A percentile compares a stretch with the other conserved stretches of the same genome.
These are phyloP conservation scores for Diospyros lotus DNA, from an alignment of 148 eudicot genomes.

Conservation along the genomic window DNA sequence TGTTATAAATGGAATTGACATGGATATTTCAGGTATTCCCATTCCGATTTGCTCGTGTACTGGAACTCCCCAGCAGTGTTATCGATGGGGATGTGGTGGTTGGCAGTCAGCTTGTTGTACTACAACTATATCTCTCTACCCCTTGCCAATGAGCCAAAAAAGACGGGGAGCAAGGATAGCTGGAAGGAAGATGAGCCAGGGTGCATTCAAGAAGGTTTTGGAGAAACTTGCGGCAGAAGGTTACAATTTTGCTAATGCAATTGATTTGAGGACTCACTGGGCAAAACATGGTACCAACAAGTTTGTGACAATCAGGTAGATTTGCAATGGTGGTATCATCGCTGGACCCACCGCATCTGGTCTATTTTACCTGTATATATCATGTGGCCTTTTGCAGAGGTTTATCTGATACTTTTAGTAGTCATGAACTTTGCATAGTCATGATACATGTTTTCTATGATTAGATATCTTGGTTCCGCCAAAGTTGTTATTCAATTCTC, in stretches of 20 bases:
- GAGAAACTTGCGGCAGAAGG: constrained; percentile 48
- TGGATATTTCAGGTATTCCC: constrained; percentile 51
- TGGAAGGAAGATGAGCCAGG: constrained; percentile 57
- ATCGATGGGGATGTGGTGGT: constrained; percentile 59
- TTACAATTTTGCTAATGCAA: constrained; percentile 41
- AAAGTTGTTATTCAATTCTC: constrained; percentile 13
- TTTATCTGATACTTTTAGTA: constrained; percentile 17
- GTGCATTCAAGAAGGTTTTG: constrained; percentile 57
- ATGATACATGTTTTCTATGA: constrained; percentile 16
- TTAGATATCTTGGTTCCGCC: constrained; percentile 10
- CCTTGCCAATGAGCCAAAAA: constrained; percentile 56
- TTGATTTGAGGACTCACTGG: constrained; percentile 54
- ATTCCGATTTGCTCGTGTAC: constrained; percentile 58
- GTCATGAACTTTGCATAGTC: constrained; percentile 17
- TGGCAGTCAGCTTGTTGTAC: constrained; percentile 68
- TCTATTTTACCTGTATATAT: constrained; percentile 38
- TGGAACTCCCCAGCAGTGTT: constrained; percentile 50
- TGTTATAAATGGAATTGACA: constrained; percentile 45
- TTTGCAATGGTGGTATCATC: neutral
- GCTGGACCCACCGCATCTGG: constrained; percentile 12
- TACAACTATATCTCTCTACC: constrained; percentile 54
- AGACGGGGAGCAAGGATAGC: constrained; percentile 59
- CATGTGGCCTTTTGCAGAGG: constrained; percentile 20
- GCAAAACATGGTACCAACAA: constrained; percentile 64
- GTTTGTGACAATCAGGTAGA: constrained; percentile 55